Evolutionary conservation across 2,329 filamentous ascomycete genomes (phyloP).

Genomic region (Verticillium klebahnii): DNA sequence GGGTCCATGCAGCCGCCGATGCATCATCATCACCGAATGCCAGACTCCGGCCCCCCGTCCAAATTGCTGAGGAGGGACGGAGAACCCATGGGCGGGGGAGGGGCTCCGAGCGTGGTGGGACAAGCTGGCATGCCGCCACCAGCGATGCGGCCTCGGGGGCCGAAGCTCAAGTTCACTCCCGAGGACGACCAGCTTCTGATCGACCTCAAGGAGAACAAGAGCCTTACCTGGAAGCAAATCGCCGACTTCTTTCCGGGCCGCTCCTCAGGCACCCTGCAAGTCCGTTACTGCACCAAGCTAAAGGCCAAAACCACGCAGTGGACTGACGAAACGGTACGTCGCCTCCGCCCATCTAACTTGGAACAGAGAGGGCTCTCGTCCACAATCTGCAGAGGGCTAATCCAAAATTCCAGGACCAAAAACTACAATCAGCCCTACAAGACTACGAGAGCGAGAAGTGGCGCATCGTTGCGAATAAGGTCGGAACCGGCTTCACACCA

Average conservation of each 20-base stretch:
- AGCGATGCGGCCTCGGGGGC: slow-evolving; percentile 74
- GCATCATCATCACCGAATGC: slow-evolving; percentile 79
- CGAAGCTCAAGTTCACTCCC: slow-evolving; percentile 89
- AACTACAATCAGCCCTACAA: slow-evolving; percentile 69
- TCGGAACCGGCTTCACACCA: slow-evolving; percentile 85
- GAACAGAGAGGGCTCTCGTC: neutral
- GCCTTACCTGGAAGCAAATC: slow-evolving; percentile 95
- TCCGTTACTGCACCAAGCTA: slow-evolving; percentile 90
- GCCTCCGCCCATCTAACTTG: slow-evolving; percentile 9
- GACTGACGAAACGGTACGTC: slow-evolving; percentile 85
- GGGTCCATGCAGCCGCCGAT: slow-evolving; percentile 45
- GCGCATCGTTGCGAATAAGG: slow-evolving; percentile 86
- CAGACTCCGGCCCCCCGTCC: slow-evolving; percentile 64
- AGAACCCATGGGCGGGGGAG: slow-evolving; percentile 38
- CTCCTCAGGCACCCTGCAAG: slow-evolving; percentile 85
- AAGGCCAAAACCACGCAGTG: slow-evolving; percentile 92
- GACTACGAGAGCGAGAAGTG: slow-evolving; percentile 91
- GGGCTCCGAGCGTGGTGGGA: slow-evolving; percentile 80
- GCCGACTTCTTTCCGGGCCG: slow-evolving; percentile 92
- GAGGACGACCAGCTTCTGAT: slow-evolving; percentile 87
- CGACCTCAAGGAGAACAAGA: slow-evolving; percentile 90
- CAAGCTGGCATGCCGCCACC: slow-evolving; percentile 83
- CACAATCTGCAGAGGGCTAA: neutral
- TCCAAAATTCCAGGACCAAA: slow-evolving; percentile 60
- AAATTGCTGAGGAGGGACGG: slow-evolving; percentile 62